Base-by-base conservation (phyloP, 805 yeast species). In the Wickerhamomyces ciferrii region DNA sequence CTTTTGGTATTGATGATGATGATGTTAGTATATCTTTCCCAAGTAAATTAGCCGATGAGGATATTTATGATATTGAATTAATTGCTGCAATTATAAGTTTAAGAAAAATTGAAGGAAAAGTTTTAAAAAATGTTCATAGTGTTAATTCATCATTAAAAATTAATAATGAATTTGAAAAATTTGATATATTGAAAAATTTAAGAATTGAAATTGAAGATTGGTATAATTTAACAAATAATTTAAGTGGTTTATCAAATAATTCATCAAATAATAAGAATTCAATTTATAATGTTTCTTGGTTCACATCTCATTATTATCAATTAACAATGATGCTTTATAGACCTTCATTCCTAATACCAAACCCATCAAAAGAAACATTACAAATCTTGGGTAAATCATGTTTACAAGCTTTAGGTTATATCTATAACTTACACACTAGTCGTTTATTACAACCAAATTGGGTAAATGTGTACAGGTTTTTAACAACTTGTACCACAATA, bases 21-120 rank as follows among this genome's bases (percentile, higher is more conserved):
- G 81, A 77, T 50, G 72, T 79, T 38, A 75, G 74, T 42, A 68
- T 70, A 0, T 75, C 72, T 0, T 46, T 63, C 7, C 78, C 79
- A 2, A 58, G 59, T 19, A 57, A 71, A 7, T 47, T 74, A 15
- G 61, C 60, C 14, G 69, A 63, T n/a, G 75, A 71, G 21, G 76
- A 72, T 44, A 52, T 58, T 7, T 70, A 68, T 25, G 71, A 70
- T 43, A 52, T 71, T 17, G 68, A 68, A 38, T 65, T 75, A 10
- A 66, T 71, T 1, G 62, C 66, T 25, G 65, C 69, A 42, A 68
- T 78, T 48, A 70, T 76, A 10, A 61, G 66, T 11, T 56, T 78
- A 44, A 61, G 79, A 45, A 60, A 67, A 47, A 62, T 78, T 29
- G 79, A 78, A 53, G 79, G 81, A 0, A 50, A 63, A 18, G 69